Percentiles rank a stretch among this genome's conserved stretches.
Evolutionary conservation across 2,329 filamentous ascomycete species (phyloP).

Genomic region (Pseudomassariella vexata): DNA sequence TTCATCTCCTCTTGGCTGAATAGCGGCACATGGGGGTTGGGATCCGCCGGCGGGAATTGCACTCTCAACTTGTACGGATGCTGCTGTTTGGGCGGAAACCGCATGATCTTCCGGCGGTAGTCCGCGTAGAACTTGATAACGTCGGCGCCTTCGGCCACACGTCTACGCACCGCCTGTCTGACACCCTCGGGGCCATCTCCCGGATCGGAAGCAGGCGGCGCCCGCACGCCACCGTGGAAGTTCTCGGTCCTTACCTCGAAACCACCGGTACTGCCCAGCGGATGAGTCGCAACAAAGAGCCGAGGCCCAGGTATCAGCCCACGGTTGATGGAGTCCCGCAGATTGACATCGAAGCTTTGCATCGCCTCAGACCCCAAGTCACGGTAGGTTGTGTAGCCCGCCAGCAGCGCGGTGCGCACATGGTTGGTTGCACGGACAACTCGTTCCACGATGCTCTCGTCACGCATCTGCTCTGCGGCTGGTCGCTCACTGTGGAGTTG

Average conservation of each 20-base stretch:
- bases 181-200: slow-evolving; percentile 43
- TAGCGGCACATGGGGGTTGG: slow-evolving; percentile 36
- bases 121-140: slow-evolving; percentile 48
- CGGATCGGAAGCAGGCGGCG: slow-evolving; percentile 33
- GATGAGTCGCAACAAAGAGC: slow-evolving; percentile 48
- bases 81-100: slow-evolving; percentile 30
- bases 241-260: slow-evolving; percentile 46
- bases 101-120: slow-evolving; percentile 37
- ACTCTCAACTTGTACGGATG: slow-evolving; percentile 19
- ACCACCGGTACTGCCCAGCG: slow-evolving; percentile 41
- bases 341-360: slow-evolving; percentile 40
- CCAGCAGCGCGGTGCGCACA: slow-evolving; percentile 43
- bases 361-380: slow-evolving; percentile 50
- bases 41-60: slow-evolving; percentile 28
- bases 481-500: slow-evolving; percentile 29
- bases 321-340: slow-evolving; percentile 48
- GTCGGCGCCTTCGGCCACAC: slow-evolving; percentile 42
- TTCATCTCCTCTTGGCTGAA: slow-evolving; percentile 45
- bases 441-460: slow-evolving; percentile 52
- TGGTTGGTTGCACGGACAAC: slow-evolving; percentile 49
- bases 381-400: slow-evolving; percentile 54
- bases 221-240: slow-evolving; percentile 19
- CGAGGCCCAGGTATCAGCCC: slow-evolving; percentile 48
- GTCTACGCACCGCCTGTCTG: slow-evolving; percentile 37
- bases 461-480: slow-evolving; percentile 43